phyloP scores from a whole-genome alignment of 1,139 yeast species.

The Chernovozyma sophiae-reginae region DNA sequence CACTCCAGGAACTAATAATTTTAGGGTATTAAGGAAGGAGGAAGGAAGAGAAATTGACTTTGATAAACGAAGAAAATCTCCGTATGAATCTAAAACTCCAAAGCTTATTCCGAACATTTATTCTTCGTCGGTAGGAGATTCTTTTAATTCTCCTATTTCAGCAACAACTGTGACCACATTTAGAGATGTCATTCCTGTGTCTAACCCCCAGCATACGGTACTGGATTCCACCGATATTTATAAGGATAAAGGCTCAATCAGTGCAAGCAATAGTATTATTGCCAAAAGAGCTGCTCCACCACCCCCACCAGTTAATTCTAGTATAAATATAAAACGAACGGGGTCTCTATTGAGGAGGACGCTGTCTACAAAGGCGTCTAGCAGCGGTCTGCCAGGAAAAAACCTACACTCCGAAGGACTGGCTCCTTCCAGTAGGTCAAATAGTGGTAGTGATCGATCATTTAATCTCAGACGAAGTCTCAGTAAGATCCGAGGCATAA shows the following conservation, averaged over 20 bases:
- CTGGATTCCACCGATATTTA: not conserved
- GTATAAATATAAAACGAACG: conserved; percentile 5
- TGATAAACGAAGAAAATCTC: conserved; percentile 75
- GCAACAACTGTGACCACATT: conserved; percentile 35
- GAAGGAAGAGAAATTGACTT: conserved; percentile 71
- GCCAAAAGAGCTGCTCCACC: conserved; percentile 78
- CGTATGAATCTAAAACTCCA: conserved; percentile 50
- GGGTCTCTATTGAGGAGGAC: conserved; percentile 4
- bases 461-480: conserved; percentile 7
- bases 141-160: conserved; percentile 32
- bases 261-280: conserved; percentile 26
- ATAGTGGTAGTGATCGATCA: conserved; percentile 13
- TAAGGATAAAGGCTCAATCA: not conserved
- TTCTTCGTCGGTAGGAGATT: conserved; percentile 37
- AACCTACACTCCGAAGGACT: conserved; percentile 15
- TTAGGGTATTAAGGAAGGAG: conserved; percentile 66
- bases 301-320: conserved; percentile 38
- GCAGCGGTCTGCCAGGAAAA: conserved; percentile 7
- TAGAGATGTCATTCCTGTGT: conserved; percentile 19
- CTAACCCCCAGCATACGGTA: not conserved
- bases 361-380: not conserved
- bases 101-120: conserved; percentile 41
- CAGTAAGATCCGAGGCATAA: conserved; percentile 7
- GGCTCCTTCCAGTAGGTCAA: conserved; percentile 14
- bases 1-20: conserved; percentile 31